Evolutionary conservation across 2,329 filamentous ascomycete species (phyloP).

Genomic region (Botryosphaeria dothidea): DNA sequence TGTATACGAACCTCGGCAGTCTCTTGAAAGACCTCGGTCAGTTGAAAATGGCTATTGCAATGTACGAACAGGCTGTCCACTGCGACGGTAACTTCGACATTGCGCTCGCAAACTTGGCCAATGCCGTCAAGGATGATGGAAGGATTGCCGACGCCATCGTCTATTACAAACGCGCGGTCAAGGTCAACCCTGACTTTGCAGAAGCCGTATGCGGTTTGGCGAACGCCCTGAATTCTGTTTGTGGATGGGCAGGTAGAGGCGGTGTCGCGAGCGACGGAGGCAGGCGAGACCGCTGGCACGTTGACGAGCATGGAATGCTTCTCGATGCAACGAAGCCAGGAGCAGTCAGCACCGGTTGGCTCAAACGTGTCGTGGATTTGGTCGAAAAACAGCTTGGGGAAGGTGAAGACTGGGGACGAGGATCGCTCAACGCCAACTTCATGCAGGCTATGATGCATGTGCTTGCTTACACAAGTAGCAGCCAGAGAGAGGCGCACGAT

Average conservation of each 20-base stretch:
- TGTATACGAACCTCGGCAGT: slow-evolving; percentile 95
- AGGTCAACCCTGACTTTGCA: slow-evolving; percentile 91
- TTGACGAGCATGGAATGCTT: slow-evolving; percentile 80
- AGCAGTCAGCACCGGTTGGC: slow-evolving; percentile 71
- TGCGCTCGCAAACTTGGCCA: slow-evolving; percentile 91
- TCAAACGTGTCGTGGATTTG: slow-evolving; percentile 86
- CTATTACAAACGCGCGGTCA: slow-evolving; percentile 88
- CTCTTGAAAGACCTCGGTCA: slow-evolving; percentile 95
- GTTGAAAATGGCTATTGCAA: slow-evolving; percentile 84
- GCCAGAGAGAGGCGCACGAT: slow-evolving; percentile 34
- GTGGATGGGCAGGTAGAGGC: slow-evolving; percentile 87
- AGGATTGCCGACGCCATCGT: slow-evolving; percentile 86
- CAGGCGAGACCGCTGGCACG: slow-evolving; percentile 86
- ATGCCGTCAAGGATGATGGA: slow-evolving; percentile 96
- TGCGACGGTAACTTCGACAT: slow-evolving; percentile 97
- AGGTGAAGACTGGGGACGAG: slow-evolving; percentile 81
- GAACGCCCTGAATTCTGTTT: slow-evolving; percentile 94
- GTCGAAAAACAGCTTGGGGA: slow-evolving; percentile 86
- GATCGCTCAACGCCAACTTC: slow-evolving; percentile 56
- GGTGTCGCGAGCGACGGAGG: slow-evolving; percentile 76
- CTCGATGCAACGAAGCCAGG: slow-evolving; percentile 67
- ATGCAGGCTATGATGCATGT: slow-evolving; percentile 48
- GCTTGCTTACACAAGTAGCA: slow-evolving; percentile 40
- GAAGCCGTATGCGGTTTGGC: slow-evolving; percentile 95
- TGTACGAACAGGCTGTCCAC: slow-evolving; percentile 93